Evolutionary conservation across 2,329 filamentous ascomycete species (phyloP).

Genomic region (Calonectria honghensis): DNA sequence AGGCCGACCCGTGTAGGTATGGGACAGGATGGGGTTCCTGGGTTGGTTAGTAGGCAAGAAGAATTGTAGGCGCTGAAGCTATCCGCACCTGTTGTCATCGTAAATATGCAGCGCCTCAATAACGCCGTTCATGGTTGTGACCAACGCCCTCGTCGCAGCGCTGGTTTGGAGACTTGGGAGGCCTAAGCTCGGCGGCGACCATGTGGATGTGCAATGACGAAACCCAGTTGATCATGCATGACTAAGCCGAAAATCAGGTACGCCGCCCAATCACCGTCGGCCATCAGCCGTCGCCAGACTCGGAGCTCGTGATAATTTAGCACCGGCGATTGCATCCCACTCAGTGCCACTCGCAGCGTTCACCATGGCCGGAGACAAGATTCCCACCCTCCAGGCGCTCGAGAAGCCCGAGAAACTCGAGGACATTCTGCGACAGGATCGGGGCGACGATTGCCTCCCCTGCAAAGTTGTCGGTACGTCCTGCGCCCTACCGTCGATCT

Average conservation of each 20-base stretch:
- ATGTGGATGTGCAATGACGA: conserved; percentile 57
- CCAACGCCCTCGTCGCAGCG: conserved; percentile 54
- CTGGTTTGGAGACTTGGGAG: conserved; percentile 47
- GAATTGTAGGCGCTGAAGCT: conserved; percentile 9
- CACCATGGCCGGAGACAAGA: conserved; percentile 62
- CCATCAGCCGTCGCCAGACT: conserved; percentile 40
- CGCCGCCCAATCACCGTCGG: conserved; percentile 48
- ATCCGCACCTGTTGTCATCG: conserved; percentile 89
- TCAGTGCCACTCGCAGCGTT: conserved; percentile 22
- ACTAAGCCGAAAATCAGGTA: conserved; percentile 50
- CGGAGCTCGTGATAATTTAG: conserved; percentile 46
- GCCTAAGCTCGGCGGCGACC: conserved; percentile 40
- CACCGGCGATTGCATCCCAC: conserved; percentile 26
- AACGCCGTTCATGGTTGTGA: conserved; percentile 83
- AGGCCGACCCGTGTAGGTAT: conserved; percentile 89
- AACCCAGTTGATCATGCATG: conserved; percentile 47
- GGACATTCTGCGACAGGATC: conserved; percentile 73
- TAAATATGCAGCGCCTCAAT: conserved; percentile 98
- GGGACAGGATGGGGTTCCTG: conserved; percentile 90
- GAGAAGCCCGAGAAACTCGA: conserved; percentile 78
- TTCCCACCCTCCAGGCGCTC: conserved; percentile 71
- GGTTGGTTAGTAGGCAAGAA: conserved; percentile 49
- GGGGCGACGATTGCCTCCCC: conserved; percentile 79
- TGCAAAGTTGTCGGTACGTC: conserved; percentile 82
- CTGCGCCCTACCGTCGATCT: conserved; percentile 31